Percentiles rank a stretch among this genome's conserved stretches.
Conservation (phyloP, 176 grass and related monocot genomes). For the Olyra latifolia region DNA sequence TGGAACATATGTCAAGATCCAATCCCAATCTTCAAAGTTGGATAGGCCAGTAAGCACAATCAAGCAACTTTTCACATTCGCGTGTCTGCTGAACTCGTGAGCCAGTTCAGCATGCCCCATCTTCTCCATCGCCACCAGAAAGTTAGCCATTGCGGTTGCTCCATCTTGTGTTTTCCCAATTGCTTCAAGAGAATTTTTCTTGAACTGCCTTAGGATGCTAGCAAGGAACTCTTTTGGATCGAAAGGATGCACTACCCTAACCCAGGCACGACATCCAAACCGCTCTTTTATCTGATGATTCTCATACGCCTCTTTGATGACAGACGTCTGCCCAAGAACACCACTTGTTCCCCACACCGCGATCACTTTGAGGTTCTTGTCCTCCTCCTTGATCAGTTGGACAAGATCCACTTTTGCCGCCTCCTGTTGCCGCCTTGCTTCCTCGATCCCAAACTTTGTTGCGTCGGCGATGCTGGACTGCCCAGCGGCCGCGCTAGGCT, state of each 20-base stretch:
- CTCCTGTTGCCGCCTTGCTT: not conserved
- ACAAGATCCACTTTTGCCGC: not conserved
- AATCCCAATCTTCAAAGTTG: not conserved
- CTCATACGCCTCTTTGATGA: not conserved
- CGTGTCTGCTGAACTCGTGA: not conserved
- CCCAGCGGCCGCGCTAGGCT: fast-evolving
- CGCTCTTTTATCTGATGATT: not conserved
- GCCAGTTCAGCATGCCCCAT: not conserved
- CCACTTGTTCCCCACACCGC: not conserved
- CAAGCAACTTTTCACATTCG: not conserved
- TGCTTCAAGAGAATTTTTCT: not conserved
- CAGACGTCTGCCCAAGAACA: not conserved
- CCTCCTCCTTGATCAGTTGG: fast-evolving
- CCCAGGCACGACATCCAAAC: conserved; percentile 24
- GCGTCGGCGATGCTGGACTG: not conserved
- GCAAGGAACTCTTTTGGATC: not conserved
- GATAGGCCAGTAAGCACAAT: conserved; percentile 3
- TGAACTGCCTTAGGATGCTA: not conserved
- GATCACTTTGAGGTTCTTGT: not conserved
- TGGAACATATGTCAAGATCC: not conserved
- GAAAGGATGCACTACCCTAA: not conserved
- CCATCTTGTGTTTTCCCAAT: fast-evolving
- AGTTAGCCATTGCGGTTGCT: too few species aligned
- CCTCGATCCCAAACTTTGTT: not conserved
- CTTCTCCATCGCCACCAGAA: not conserved